phyloP scores from a whole-genome alignment of 306 rosid species.

The Pueraria montana region DNA sequence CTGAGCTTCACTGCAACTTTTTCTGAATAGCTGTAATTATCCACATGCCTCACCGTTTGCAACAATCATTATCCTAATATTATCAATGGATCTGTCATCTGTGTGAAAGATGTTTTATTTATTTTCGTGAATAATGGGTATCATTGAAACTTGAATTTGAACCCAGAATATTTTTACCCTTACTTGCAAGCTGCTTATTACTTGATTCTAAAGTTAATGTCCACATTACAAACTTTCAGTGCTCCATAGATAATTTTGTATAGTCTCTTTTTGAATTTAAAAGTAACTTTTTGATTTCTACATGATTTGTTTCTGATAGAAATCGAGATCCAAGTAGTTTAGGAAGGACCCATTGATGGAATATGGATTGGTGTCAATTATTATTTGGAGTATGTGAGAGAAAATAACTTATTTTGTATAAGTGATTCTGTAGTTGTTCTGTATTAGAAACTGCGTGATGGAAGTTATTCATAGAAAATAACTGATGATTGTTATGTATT shows the following conservation, averaged over 20 bases:
- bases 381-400: neutral
- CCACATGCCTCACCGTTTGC: slow-evolving; percentile 2
- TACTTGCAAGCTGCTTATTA: slow-evolving; percentile 7
- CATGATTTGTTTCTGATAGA: slow-evolving; percentile 11
- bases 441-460: neutral
- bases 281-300: slow-evolving; percentile 4
- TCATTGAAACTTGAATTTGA: slow-evolving; percentile 7
- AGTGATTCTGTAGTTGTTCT: neutral
- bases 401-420: neutral
- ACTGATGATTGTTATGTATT: neutral
- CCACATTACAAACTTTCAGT: slow-evolving; percentile 19
- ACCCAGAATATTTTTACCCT: neutral
- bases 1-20: slow-evolving; percentile 30
- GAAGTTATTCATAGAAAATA: neutral
- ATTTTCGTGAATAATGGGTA: neutral
- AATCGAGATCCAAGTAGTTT: neutral
- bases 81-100: slow-evolving; percentile 23
- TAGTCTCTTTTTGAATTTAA: neutral
- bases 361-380: neutral
- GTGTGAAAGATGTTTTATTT: slow-evolving; percentile 24
- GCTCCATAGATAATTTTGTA: slow-evolving; percentile 32
- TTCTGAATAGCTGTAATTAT: neutral
- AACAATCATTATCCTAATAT: slow-evolving; percentile 20
- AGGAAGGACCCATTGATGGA: neutral
- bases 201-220: neutral